Evolutionary conservation across 768 basidiomycete genomes (phyloP), one percentile per base, ranked within the genome.

Genomic region (Termitomyces titanicus): DNA sequence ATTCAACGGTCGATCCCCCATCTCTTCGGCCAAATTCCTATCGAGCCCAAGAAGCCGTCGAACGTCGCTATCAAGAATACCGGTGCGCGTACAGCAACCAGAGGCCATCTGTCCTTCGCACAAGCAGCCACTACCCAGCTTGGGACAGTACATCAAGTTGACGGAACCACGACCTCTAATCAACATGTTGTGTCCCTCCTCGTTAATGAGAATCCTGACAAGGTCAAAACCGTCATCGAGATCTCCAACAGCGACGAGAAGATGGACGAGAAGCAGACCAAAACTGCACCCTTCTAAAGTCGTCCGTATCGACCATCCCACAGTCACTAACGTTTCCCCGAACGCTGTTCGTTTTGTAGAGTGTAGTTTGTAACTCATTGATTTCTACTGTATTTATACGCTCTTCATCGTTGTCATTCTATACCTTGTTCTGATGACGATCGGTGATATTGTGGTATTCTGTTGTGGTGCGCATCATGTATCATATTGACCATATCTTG

Each of bases 1-100:
- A 27, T 56, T 3, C 59, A 60, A 43, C 47, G 55, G 17, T 60
- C 59, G 1, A 53, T 56, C n/a, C 46, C 51, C 13, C 55, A 60
- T 50, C 47, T 60, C 39, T 60, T 22, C 29, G 55, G 54, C 0
- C 43, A 50, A 29, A 47, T 53, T 42, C 33, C 51, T 3, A 49
- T 56, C 13, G 45, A 40, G 7, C 42, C 25, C 8, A 53, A 49
- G 48, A 49, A 55, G 13, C 27, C 50, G 1, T 35, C 52, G 0
- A 37, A 45, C 5, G 42, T 47, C 10, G 47, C 40, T 27, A 15
- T n/a, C 10, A 53, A 40, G 22, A 55, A 51, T 17, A 27, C 35
- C 10, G 51, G 49, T 29, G 45, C 47, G 43, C 58, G 58, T 50
- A 3, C 53, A n/a, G 58, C 54, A 39, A 59, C 58, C 2, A 35